Base-by-base conservation (phyloP, 2,329 filamentous ascomycete genomes). In the Fusarium redolens region DNA sequence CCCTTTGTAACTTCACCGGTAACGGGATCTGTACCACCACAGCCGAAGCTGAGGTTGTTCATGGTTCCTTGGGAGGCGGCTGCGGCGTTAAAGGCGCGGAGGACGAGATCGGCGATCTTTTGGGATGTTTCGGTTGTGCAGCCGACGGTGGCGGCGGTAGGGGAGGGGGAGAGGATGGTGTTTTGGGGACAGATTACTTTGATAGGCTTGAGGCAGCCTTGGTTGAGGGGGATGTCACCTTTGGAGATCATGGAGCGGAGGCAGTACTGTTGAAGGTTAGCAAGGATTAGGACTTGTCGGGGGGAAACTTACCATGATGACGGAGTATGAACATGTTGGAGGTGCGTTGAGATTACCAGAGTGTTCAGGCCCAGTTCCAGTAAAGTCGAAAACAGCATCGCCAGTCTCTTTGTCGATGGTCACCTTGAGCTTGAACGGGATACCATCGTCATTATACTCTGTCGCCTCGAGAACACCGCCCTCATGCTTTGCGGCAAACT, bases 361-460 rank as follows among this genome's bases (percentile, higher is more conserved):
- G 8, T 79, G 75, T 37, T 81, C 78, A 2, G 72, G 70, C 0
- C 78, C 79, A 1, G 79, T 80, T 2, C 79, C 79, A 0, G 75
- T 75, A 7, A 80, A 81, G 62, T 81, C 79, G 77, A 96, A 97
- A 0, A 92, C 83, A 0, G 94, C 94, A 69, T 93, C 92, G 20
- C 93, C 94, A 45, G 92, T 91, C 0, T 90, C 86, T 0, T 89
- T 88, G 77, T 96, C 89, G 71, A 97, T 96, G 3, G 89, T 91
- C 15, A 97, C 87, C 69, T 90, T 92, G 11, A 97, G 86, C 57
- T 88, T 86, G 76, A 97, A 96, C 0, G 93, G 92, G 14, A 89
- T 93, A 31, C 94, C 94, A 75, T 97, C 94, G 75, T 97, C 94
- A 91, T 96, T 96, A 82, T 91, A 94, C 77, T 97, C 94, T 3